Base-by-base conservation (phyloP, 2,329 filamentous ascomycete species). In the Chalaropsis thielavioides region DNA sequence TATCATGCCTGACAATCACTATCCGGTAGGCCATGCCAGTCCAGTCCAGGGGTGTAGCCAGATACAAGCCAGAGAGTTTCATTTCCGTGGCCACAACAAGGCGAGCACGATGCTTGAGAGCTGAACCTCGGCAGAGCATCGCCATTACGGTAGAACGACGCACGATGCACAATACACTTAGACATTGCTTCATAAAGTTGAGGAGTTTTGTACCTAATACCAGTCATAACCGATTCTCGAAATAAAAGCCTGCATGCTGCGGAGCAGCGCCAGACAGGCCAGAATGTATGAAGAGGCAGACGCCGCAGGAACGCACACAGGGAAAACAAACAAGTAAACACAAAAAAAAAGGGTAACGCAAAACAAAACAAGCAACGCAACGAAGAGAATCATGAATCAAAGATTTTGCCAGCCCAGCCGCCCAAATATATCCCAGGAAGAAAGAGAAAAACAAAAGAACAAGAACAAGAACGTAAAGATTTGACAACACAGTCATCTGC, bases 371-470 rank as follows among this genome's bases (percentile, higher is more conserved):
- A 61, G 3, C 11, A 61, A 40, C 13, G 35, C 35, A 19, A 7
- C 17, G 0, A 61, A 41, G n/a, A 61, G 35, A 58, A 58, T 58
- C 51, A 35, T n/a, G 13, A 58, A 58, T 58, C 51, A 31, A 3
- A 17, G 51, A 6, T 58, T 58, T 58, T 58, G 31, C 51, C 51
- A 58, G 51, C 24, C 51, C 27, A 35, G 13, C 51, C 51, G 51
- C 51, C 51, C 51, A 58, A 58, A 58, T 58, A 38, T 58, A 58
- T 58, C 24, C 51, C 51, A 51, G 19, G 19, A 51, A 24, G 24
- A 58, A 61, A 24, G n/a, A 59, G 49, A 24, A 22, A 49, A 63
- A 8, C 44, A 58, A 27, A 15, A 41, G 62, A 51, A 40, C 44
- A 38, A 49, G 40, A 46, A 44, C 49, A 17, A 60, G 35, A 35